Evolutionary conservation across 768 basidiomycete species (phyloP).

Genomic region (Auriscalpium microsporum): DNA sequence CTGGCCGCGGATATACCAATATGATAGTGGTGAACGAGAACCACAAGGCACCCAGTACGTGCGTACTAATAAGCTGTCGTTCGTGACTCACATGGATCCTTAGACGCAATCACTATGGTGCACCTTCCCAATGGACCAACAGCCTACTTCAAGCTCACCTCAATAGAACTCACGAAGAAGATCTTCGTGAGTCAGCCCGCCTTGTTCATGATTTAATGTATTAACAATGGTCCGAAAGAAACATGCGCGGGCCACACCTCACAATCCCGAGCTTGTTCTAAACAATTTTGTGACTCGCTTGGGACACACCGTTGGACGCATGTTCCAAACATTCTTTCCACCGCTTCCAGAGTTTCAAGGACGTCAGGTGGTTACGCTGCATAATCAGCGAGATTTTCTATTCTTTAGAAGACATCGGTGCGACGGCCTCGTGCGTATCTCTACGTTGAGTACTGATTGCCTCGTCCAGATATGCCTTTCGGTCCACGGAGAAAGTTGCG

Average conservation of each 20-base stretch:
- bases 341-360: conserved; percentile 93
- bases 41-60: conserved; percentile 88
- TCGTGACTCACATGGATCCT: conserved; percentile 4
- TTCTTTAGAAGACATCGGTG: conserved; percentile 95
- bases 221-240: conserved; percentile 38
- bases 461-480: conserved; percentile 73
- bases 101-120: conserved; percentile 89
- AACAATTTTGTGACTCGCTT: conserved; percentile 92
- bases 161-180: conserved; percentile 75
- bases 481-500: conserved; percentile 82
- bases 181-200: conserved; percentile 56
- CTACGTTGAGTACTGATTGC: conserved; percentile 4
- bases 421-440: conserved; percentile 13
- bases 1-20: conserved; percentile 80
- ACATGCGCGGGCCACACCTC: conserved; percentile 86
- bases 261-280: conserved; percentile 90
- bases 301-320: conserved; percentile 86
- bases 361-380: conserved; percentile 92
- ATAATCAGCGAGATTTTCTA: conserved; percentile 95
- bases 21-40: conserved; percentile 93
- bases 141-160: conserved; percentile 91
- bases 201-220: not conserved
- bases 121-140: conserved; percentile 90
- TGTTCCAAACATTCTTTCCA: conserved; percentile 96
- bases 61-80: not conserved